Evolutionary conservation across 2,329 filamentous ascomycete species (phyloP), one percentile per base, ranked within the genome.

Genomic region (Hyphodiscus sp.): DNA sequence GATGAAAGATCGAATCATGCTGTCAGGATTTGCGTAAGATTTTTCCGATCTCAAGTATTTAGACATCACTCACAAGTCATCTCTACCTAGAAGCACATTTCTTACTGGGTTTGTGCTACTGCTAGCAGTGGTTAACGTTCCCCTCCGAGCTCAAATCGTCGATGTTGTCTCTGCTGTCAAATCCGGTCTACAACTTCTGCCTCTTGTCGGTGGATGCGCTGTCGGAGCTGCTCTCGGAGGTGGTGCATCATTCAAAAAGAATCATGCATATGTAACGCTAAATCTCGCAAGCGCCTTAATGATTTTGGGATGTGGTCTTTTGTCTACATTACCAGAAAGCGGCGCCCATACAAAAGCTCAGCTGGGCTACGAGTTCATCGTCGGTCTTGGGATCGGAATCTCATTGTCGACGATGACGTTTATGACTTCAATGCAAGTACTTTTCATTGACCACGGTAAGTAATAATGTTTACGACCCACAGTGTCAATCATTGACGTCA

Each of bases 321-420:
- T 54, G 2, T 50, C 46, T 29, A 50, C 47, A 15, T 30, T 56
- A n/a, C 51, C 54, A 6, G 44, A 47, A 19, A 41, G 44, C 11
- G 45, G 47, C 7, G 41, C 42, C 20, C 23, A 45, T 30, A 45
- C 51, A 2, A 44, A 50, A 20, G 47, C 45, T 23, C 15, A 50
- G 4, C 53, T 53, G 16, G 54, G 50, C 23, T 49, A 20, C 13
- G 26, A 53, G 13, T 26, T 53, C 9, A 11, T 53, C 43, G 26
- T 56, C 4, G 50, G 54, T 23, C 7, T 56, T 42, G 54, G 54
- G 11, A 23, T 56, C 16, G 50, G 54, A 18, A 43, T 56, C 26
- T 50, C 44, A 5, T 23, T 56, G 15, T 47, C 54, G 1, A 53
- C 50, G 2, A 51, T 41, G n/a, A 50, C 46, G 13, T 53, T 56